A percentile compares a stretch with the other conserved stretches of the same genome.
Evolutionary conservation across 2,329 filamentous ascomycete genomes (phyloP).

Genomic region (Penicillium digitatum): DNA sequence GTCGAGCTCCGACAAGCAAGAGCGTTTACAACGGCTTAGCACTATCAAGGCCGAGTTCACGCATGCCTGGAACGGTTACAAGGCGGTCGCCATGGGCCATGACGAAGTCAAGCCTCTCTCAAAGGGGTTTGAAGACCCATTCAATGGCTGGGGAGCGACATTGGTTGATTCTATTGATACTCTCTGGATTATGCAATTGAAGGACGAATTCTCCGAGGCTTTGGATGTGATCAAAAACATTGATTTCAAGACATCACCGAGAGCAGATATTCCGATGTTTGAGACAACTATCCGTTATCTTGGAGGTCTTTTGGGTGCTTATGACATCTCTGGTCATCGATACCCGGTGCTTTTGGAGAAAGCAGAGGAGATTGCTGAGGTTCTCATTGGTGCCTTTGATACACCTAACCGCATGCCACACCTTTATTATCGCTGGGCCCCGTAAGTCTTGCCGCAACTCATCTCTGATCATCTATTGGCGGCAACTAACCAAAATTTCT

Average conservation of each 20-base stretch:
- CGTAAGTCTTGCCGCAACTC: conserved; percentile 39
- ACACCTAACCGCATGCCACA: conserved; percentile 92
- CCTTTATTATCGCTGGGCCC: conserved; percentile 74
- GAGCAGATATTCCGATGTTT: conserved; percentile 76
- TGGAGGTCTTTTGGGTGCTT: conserved; percentile 78
- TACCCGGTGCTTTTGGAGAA: conserved; percentile 71
- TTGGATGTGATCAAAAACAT: conserved; percentile 66
- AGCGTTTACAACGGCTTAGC: conserved; percentile 61
- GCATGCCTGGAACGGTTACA: conserved; percentile 80
- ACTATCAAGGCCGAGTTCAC: conserved; percentile 70
- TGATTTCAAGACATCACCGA: conserved; percentile 72
- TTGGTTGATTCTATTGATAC: conserved; percentile 79
- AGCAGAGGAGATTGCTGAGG: conserved; percentile 72
- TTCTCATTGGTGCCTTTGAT: conserved; percentile 79
- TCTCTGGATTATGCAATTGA: conserved; percentile 79
- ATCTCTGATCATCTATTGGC: not conserved
- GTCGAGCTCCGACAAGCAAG: conserved; percentile 54
- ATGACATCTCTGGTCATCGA: conserved; percentile 71
- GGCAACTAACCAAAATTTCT: conserved; percentile 6
- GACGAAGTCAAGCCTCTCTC: conserved; percentile 78
- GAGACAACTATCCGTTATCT: conserved; percentile 90
- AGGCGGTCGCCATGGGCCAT: conserved; percentile 72
- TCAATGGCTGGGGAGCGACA: conserved; percentile 88
- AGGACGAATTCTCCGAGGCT: conserved; percentile 75
- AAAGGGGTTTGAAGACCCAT: conserved; percentile 67